Conservation (phyloP, 352 stramenopile genomes). For the Saprolegnia parasitica region DNA sequence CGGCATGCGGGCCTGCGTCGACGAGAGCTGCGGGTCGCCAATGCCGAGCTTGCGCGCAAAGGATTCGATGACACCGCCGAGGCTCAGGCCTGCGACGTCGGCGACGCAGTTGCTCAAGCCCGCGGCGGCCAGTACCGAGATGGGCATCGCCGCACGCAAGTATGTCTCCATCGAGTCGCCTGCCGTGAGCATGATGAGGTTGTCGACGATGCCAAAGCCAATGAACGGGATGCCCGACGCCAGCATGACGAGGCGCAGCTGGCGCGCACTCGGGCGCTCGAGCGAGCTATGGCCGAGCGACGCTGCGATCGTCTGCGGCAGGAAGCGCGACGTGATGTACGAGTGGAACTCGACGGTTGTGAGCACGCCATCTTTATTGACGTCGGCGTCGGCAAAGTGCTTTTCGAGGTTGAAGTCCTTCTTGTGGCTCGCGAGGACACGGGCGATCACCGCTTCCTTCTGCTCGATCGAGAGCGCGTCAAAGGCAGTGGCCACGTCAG, state of each 20-base stretch:
- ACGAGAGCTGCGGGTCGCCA: conserved; percentile 66
- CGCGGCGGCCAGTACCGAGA: conserved; percentile 94
- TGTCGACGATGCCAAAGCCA: conserved; percentile 81
- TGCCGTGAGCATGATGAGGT: conserved; percentile 82
- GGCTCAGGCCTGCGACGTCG: conserved; percentile 90
- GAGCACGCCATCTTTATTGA: conserved; percentile 58
- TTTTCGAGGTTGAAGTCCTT: conserved; percentile 52
- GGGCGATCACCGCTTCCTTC: conserved; percentile 45
- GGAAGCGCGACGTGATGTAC: conserved; percentile 62
- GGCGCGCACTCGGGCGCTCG: conserved; percentile 46
- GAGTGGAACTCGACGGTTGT: conserved; percentile 62
- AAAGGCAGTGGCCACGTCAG: conserved; percentile 49
- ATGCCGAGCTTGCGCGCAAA: conserved; percentile 64
- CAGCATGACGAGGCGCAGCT: conserved; percentile 75
- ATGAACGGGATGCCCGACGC: conserved; percentile 75
- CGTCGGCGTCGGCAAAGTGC: conserved; percentile 63
- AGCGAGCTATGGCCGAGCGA: conserved; percentile 37
- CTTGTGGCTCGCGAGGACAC: conserved; percentile 42
- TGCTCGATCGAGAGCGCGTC: conserved; percentile 56
- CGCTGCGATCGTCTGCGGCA: conserved; percentile 44
- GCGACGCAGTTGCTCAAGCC: conserved; percentile 93
- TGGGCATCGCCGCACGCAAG: conserved; percentile 90
- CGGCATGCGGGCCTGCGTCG: conserved; percentile 67
- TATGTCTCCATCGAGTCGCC: conserved; percentile 94
- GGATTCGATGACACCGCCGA: conserved; percentile 88